Conservation (phyloP, 805 yeast species). For the Schwanniomyces polymorphus region DNA sequence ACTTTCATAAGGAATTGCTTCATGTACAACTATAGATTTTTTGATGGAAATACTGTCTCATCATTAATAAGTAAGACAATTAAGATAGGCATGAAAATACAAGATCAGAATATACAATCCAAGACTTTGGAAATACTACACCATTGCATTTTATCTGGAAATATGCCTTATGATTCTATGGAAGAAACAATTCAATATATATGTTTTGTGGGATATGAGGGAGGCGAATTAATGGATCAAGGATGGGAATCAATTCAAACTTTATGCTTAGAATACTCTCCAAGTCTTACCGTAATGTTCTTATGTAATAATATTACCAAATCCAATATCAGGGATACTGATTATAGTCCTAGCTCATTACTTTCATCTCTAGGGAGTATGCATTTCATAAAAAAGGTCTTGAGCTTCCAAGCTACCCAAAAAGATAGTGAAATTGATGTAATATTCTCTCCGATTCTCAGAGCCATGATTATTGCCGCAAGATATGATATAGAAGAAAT, state of each 20-base stretch:
- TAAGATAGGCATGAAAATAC: conserved; percentile 39
- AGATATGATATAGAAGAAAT: conserved; percentile 36
- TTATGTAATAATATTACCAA: conserved; percentile 14
- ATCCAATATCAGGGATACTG: background rate
- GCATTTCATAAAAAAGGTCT: conserved; percentile 31
- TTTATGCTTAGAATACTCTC: conserved; percentile 38
- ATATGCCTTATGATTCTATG: conserved; percentile 42
- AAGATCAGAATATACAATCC: conserved; percentile 33
- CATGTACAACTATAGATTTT: conserved; percentile 45
- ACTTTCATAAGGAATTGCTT: conserved; percentile 44
- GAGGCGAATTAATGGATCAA: conserved; percentile 30
- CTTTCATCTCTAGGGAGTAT: conserved; percentile 36
- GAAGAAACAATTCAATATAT: conserved; percentile 41
- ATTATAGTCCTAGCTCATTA: conserved; percentile 1
- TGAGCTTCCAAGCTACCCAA: conserved; percentile 22
- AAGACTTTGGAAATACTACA: conserved; percentile 43
- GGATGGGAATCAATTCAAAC: conserved; percentile 40
- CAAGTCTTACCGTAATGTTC: conserved; percentile 18
- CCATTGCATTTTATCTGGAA: conserved; percentile 45
- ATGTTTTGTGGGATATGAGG: conserved; percentile 42
- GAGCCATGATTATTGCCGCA: conserved; percentile 28
- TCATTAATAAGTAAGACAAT: conserved; percentile 32
- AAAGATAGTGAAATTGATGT: conserved; percentile 15
- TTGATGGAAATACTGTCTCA: conserved; percentile 37
- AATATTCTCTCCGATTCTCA: conserved; percentile 26